Evolutionary conservation across 176 grass and related monocot genomes (phyloP).

Genomic region (Thalia dealbata): DNA sequence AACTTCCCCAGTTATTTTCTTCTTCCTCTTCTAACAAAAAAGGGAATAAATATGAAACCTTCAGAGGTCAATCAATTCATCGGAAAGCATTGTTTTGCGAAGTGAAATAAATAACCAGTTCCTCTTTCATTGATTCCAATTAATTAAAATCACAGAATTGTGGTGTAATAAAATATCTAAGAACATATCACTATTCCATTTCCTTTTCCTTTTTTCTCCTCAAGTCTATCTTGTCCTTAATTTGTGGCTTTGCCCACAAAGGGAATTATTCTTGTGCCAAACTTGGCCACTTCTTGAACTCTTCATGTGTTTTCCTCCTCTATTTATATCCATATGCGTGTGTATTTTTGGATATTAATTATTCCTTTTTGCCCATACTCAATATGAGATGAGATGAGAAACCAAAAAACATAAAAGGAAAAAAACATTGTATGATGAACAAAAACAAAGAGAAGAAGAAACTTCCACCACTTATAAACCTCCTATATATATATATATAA

Average conservation of each 20-base stretch:
- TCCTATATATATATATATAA: background rate
- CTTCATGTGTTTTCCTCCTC: background rate
- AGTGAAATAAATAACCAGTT: background rate
- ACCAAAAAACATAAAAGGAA: no score
- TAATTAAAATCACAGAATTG: no score
- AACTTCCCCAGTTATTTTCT: background rate
- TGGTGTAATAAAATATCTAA: no score
- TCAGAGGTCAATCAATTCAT: no score
- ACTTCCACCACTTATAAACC: background rate
- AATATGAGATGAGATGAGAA: background rate
- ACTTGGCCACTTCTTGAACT: background rate
- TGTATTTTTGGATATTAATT: background rate
- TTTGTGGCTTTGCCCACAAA: background rate
- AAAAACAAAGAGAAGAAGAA: background rate
- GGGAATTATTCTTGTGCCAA: slow-evolving; percentile 2
- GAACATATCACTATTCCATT: no score
- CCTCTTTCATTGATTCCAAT: no score
- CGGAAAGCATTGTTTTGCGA: background rate
- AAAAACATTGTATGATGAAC: background rate
- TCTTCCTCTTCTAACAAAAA: no score
- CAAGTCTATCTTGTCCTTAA: background rate
- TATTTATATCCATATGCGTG: background rate
- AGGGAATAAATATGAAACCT: no score
- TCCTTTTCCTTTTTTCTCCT: background rate
- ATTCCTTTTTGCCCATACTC: background rate